Evolutionary conservation across 2,329 filamentous ascomycete genomes (phyloP).

Genomic region (Talaromyces sp.): DNA sequence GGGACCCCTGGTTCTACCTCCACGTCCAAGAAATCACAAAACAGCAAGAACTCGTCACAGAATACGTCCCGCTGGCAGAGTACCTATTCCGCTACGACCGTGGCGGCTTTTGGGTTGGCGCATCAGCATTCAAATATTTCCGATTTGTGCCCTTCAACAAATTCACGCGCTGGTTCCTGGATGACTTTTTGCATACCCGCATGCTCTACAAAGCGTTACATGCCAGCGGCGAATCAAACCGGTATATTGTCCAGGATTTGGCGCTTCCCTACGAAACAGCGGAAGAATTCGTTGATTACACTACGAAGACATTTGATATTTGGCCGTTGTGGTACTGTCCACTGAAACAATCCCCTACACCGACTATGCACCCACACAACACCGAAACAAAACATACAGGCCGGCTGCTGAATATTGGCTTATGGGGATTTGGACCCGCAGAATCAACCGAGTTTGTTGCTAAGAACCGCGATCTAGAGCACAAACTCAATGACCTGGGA

Average conservation of each 20-base stretch:
- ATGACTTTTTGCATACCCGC: constrained; percentile 60
- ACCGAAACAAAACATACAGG: constrained; percentile 9
- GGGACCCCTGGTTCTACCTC: constrained; percentile 72
- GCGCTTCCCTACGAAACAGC: constrained; percentile 54
- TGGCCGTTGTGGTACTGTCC: constrained; percentile 62
- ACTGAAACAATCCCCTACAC: constrained; percentile 27
- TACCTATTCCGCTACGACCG: constrained; percentile 54
- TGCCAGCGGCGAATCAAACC: constrained; percentile 52
- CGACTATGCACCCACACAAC: constrained; percentile 19
- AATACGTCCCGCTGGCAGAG: constrained; percentile 46
- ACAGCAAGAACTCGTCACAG: constrained; percentile 33
- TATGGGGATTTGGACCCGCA: constrained; percentile 74
- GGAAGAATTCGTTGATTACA: constrained; percentile 52
- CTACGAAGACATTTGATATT: constrained; percentile 44
- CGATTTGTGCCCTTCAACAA: constrained; percentile 55
- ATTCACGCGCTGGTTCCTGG: constrained; percentile 56
- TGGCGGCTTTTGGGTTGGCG: constrained; percentile 63
- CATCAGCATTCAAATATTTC: constrained; percentile 61
- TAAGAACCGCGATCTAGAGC: constrained; percentile 69
- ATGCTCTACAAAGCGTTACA: constrained; percentile 63
- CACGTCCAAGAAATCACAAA: constrained; percentile 51
- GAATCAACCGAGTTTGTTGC: constrained; percentile 57
- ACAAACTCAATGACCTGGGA: constrained; percentile 63
- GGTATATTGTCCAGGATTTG: constrained; percentile 62
- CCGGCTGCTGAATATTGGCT: constrained; percentile 54